Base-by-base conservation (phyloP, 164 flowering plant genomes). In the Magnolia kwangsiensis region DNA sequence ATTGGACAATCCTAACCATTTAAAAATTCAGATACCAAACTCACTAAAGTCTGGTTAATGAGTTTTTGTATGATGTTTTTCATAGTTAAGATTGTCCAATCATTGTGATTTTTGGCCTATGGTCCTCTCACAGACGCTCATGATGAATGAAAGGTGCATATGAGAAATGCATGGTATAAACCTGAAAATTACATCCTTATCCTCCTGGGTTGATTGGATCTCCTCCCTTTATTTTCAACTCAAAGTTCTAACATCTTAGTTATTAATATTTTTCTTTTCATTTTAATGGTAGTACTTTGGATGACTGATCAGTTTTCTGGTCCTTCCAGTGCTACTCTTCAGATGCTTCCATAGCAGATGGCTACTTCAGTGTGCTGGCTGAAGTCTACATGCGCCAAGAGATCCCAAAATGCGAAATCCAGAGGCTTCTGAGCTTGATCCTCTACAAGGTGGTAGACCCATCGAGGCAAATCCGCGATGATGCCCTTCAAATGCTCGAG, bases 341-440 rank as follows among this genome's bases (percentile, higher is more conserved):
- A 20, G 97, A 92, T 85, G 90, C 98, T 77, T 91, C 96, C 51
- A 91, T 94, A 83, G 97, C 99, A 72, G 98, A 94, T 86, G 99
- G 98, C 66, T 96, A 94, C 88, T 96, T 96, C 88, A 93, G 97
- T 78, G 99, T 96, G 74, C 85, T 96, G 81, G 98, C 98, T 73
- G 99, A 96, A 85, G 99, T 96, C 67, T 96, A 96, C 86, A 96
- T 93, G 99, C 92, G 98, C 58, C 95, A 96, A 80, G 99, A 96
- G 79, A 93, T 96, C 77, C 98, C 98, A 73, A 91, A 90, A 83
- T 94, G 99, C 89, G 97, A 92, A 85, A 89, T 94, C 73, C 98
- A 96, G 86, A 89, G 98, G 83, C 92, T 94, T 45, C 77, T 96
- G 78, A 96, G 99, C 84, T 85, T 96, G 69, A 96, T 96, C 78